Evolutionary conservation across 1,284 basidiomycete species (phyloP), one percentile per base, ranked within the genome.

Genomic region (Trametes polyzona): DNA sequence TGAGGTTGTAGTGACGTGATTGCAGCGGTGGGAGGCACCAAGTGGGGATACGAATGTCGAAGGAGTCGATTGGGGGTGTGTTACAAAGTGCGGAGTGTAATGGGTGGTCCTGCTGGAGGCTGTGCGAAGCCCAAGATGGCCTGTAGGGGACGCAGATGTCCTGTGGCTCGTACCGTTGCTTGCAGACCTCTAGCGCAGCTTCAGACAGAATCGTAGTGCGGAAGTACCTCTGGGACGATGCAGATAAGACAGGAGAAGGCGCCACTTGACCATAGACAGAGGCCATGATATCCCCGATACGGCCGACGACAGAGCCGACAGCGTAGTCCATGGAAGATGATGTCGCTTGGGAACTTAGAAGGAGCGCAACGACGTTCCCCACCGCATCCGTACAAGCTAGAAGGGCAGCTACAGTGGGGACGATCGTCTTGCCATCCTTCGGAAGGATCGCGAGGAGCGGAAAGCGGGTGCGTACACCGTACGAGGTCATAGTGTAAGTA

Each of bases 401-500:
- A 2, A 58, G 47, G 1, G 57, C 60, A n/a, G 23, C 56, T 35
- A 26, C 49, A 52, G 57, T 51, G 6, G 60, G 47, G 17, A 42
- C n/a, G 43, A 30, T 50, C 5, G 23, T 33, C 9, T 46, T 33
- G n/a, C 32, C 26, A 10, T 58, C 37, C n/a, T 19, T 40, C 3
- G 49, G 37, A 9, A 12, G 14, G 9, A 58, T 42, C 2, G 30
- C 21, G 24, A 62, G 35, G 16, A 62, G 42, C 0, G 60, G 60
- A 17, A 58, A 40, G 3, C 39, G 40, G 11, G 54, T 52, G 27
- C 46, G 50, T n/a, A 62, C 49, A 11, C 57, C 57, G n/a, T 62
- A 57, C 9, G 60, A 47, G 4, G 60, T 62, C 14, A 42, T 32
- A 4, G 47, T 57, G 35, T 47, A 62, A 4, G 17, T 56, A 27